These are phyloP conservation scores for Aspergillus ustus DNA, from an alignment of 2,329 filamentous ascomycete species.

Conservation along the genomic window DNA sequence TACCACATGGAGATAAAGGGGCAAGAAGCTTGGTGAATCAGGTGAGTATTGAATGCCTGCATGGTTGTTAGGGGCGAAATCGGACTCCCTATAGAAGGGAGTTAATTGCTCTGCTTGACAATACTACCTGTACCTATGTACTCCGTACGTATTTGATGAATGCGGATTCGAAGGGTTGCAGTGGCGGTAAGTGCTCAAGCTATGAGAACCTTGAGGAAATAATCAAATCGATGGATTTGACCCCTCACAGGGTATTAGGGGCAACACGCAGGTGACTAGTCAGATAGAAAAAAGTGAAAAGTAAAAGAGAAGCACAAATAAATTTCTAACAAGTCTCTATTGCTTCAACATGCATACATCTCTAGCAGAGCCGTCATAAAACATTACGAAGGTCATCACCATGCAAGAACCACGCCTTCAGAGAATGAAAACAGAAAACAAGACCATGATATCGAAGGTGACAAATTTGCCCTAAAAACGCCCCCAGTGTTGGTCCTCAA, in stretches of 20 bases:
- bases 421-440: conserved; percentile 11
- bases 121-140: too few relatives aligned
- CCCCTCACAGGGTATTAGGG: not conserved
- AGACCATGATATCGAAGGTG: conserved; percentile 21
- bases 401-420: conserved; percentile 17
- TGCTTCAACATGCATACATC: conserved; percentile 20
- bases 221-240: not conserved
- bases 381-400: conserved; percentile 22
- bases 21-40: not conserved
- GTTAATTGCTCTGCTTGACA: too few relatives aligned
- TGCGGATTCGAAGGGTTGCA: not conserved
- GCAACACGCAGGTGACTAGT: not conserved
- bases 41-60: not conserved
- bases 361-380: conserved; percentile 27
- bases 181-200: too few relatives aligned
- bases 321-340: conserved; percentile 28
- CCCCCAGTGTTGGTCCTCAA: conserved; percentile 10
- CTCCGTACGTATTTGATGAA: not conserved
- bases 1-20: not conserved
- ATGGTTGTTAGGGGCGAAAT: not conserved
- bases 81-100: too few relatives aligned
- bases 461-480: conserved; percentile 18
- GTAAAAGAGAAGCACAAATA: not conserved
- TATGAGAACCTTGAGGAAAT: not conserved
- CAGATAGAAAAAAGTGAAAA: not conserved